phyloP scores from a whole-genome alignment of 192 early-diverging fungal species.

The Umbelopsis sp. region DNA sequence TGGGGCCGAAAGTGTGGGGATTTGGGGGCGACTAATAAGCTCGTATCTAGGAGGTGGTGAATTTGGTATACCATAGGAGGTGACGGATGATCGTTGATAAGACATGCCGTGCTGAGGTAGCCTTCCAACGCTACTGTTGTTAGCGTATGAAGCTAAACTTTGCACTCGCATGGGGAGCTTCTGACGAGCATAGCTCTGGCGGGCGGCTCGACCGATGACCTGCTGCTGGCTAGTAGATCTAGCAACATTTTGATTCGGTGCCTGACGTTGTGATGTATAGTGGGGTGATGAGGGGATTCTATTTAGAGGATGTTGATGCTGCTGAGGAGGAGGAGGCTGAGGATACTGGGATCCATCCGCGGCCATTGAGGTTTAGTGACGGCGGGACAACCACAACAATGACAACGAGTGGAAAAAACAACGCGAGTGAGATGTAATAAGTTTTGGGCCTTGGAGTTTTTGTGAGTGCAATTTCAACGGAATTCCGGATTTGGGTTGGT shows the following conservation, averaged over 20 bases:
- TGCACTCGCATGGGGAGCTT: slow-evolving; percentile 36
- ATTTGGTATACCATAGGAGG: slow-evolving; percentile 7
- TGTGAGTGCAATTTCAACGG: neutral
- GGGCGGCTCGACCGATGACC: slow-evolving; percentile 10
- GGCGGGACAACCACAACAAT: neutral
- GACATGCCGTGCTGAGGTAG: slow-evolving; percentile 16
- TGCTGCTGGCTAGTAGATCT: neutral
- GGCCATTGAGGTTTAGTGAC: slow-evolving; percentile 14
- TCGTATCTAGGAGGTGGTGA: slow-evolving; percentile 19
- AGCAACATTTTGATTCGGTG: neutral
- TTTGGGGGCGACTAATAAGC: slow-evolving; percentile 3
- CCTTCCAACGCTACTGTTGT: slow-evolving; percentile 2
- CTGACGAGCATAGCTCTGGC: slow-evolving; percentile 33
- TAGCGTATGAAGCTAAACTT: slow-evolving; percentile 29
- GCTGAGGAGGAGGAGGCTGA: slow-evolving; percentile 1
- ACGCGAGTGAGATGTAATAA: neutral
- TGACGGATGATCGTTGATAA: slow-evolving; percentile 6
- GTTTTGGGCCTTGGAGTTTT: neutral
- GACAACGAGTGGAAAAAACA: neutral
- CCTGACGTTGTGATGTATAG: slow-evolving; percentile 13
- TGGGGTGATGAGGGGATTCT: slow-evolving; percentile 12
- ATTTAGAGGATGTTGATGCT: slow-evolving; percentile 12
- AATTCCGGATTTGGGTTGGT: too few relatives aligned
- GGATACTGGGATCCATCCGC: slow-evolving; percentile 17
- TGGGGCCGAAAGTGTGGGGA: slow-evolving; percentile 5